Percentiles rank a stretch among this genome's conserved stretches.
Evolutionary conservation across 2,329 filamentous ascomycete genomes (phyloP).

Genomic region (Aspergillus quadricinctus): DNA sequence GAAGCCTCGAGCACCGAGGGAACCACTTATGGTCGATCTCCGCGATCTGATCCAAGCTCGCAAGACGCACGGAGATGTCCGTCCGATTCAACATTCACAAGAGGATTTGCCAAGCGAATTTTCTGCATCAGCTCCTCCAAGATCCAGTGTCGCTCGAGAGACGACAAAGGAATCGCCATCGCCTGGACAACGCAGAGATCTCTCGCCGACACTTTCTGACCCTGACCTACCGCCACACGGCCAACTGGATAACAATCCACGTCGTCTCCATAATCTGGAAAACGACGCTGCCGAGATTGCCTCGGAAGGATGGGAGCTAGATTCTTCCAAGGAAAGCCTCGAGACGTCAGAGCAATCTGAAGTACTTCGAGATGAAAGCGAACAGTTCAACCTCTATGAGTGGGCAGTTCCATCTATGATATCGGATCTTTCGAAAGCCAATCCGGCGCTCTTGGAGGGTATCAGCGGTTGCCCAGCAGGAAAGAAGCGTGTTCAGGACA

Average conservation of each 20-base stretch:
- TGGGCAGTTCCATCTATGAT: background rate
- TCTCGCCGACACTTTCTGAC: constrained; percentile 22
- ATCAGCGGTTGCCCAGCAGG: background rate
- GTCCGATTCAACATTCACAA: background rate
- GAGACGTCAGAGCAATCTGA: background rate
- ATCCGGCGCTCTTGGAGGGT: background rate
- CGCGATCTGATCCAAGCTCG: background rate
- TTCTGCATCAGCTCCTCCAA: background rate
- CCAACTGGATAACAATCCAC: background rate
- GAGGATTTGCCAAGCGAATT: too few species aligned
- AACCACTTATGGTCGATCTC: constrained; percentile 11
- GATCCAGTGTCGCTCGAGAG: background rate
- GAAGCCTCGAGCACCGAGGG: constrained; percentile 36
- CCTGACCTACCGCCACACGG: constrained; percentile 17
- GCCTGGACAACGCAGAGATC: background rate
- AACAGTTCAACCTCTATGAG: background rate
- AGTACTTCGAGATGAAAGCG: background rate
- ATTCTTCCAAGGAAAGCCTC: background rate
- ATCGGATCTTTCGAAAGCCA: background rate
- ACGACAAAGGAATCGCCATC: background rate
- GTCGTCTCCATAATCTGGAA: background rate
- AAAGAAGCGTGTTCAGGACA: background rate
- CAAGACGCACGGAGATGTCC: background rate
- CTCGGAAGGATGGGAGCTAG: background rate
- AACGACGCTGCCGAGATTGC: background rate